These are phyloP conservation scores for Brassica nigra DNA, from an alignment of 345 rosid genomes.

Conservation along the genomic window DNA sequence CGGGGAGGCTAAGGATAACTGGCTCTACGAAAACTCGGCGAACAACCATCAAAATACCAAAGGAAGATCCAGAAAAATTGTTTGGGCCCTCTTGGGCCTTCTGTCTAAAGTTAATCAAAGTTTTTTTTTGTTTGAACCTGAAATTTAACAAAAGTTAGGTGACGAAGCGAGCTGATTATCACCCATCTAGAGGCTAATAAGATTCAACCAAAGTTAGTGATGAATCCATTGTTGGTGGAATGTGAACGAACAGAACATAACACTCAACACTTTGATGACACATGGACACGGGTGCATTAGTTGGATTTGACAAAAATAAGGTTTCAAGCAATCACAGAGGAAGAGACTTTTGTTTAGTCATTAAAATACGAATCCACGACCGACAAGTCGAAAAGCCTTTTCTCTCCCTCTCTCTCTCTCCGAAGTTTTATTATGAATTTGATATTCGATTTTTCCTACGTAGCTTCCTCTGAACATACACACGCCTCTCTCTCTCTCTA, in stretches of 20 bases:
- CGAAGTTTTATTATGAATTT: neutral
- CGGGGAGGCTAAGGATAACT: neutral
- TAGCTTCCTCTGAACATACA: slow-evolving; percentile 23
- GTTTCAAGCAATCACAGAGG: neutral
- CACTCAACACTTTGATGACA: neutral
- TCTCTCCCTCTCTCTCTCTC: no score
- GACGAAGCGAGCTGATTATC: no score
- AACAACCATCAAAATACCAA: neutral
- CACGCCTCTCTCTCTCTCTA: neutral
- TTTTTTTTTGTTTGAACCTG: no score
- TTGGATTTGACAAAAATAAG: neutral
- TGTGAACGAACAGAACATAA: neutral
- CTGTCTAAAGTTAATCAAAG: no score
- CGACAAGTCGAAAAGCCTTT: neutral
- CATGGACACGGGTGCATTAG: neutral
- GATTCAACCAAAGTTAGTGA: neutral
- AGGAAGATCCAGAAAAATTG: neutral
- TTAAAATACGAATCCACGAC: neutral
- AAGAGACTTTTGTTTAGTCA: neutral
- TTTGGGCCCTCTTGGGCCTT: neutral
- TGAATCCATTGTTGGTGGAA: neutral
- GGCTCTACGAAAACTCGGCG: neutral
- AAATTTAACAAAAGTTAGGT: no score
- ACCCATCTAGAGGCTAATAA: neutral
- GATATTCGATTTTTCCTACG: slow-evolving; percentile 16